Evolutionary conservation across 2,329 filamentous ascomycete genomes (phyloP).

Genomic region (Fusarium concolor): DNA sequence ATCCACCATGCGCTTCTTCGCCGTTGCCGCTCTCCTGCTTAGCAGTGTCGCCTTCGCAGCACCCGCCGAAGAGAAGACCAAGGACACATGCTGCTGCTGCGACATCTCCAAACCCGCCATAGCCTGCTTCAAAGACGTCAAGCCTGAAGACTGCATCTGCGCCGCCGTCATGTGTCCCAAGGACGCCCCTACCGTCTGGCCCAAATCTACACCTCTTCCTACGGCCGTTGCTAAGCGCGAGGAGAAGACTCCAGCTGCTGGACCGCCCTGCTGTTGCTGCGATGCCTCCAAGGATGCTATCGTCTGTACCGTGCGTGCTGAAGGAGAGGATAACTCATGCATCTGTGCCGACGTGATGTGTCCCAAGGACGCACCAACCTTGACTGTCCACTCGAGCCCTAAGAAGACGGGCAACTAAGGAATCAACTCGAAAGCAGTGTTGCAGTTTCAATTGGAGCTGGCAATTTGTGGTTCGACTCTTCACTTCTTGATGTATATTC

Average conservation of each 20-base stretch:
- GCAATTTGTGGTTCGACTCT: slow-evolving; percentile 6
- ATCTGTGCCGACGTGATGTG: slow-evolving; percentile 39
- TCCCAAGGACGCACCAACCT: slow-evolving; percentile 34
- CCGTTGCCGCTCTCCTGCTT: slow-evolving; percentile 41
- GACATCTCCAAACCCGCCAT: slow-evolving; percentile 42
- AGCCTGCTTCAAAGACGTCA: slow-evolving; percentile 40
- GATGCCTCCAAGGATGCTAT: slow-evolving; percentile 26
- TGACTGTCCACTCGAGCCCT: slow-evolving; percentile 16
- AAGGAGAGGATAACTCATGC: slow-evolving; percentile 33
- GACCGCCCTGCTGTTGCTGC: slow-evolving; percentile 42
- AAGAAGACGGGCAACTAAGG: slow-evolving; percentile 20
- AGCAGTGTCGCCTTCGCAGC: slow-evolving; percentile 36
- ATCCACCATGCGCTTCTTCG: slow-evolving; percentile 43
- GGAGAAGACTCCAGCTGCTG: slow-evolving; percentile 4
- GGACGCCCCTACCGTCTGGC: slow-evolving; percentile 33
- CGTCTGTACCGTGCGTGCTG: slow-evolving; percentile 34
- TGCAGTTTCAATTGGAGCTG: not conserved
- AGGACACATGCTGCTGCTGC: slow-evolving; percentile 51
- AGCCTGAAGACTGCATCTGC: slow-evolving; percentile 45
- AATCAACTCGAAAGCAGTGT: not conserved
- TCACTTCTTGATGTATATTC: slow-evolving; percentile 27
- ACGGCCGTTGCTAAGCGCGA: slow-evolving; percentile 15
- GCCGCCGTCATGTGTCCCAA: slow-evolving; percentile 39
- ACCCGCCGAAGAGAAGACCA: slow-evolving; percentile 26
- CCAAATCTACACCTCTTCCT: not conserved